A percentile compares a stretch with the other conserved stretches of the same genome.
phyloP scores from a whole-genome alignment of 805 yeast genomes.

The Sugiyamaella smithiae region DNA sequence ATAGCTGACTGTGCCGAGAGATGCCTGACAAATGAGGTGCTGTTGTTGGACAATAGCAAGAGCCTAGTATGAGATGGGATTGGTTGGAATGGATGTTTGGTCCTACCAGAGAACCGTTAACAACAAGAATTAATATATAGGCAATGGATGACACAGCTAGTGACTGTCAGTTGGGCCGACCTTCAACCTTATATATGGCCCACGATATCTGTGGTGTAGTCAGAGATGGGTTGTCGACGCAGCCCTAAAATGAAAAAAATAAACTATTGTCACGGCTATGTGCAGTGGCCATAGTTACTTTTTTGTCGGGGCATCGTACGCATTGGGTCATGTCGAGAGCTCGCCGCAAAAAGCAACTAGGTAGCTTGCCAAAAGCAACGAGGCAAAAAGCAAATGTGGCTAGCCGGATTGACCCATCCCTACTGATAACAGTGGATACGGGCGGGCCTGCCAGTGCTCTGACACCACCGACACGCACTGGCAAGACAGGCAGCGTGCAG shows the following conservation, averaged over 20 bases:
- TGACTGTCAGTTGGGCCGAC: no score
- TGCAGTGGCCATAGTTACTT: background rate
- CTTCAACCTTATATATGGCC: conserved; percentile 5
- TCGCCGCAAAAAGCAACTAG: conserved; percentile 3
- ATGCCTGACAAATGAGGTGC: no score
- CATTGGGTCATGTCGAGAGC: conserved; percentile 1
- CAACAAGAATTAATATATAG: no score
- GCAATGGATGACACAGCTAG: no score
- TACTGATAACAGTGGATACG: background rate
- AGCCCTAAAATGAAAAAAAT: conserved; percentile 5
- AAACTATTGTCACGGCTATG: conserved; percentile 4
- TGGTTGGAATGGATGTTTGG: no score
- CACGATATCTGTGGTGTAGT: background rate
- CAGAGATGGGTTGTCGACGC: conserved; percentile 5
- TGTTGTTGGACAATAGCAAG: no score
- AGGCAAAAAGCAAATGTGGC: background rate
- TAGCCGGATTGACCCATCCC: background rate
- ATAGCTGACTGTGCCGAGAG: no score
- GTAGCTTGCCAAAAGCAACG: conserved; percentile 1
- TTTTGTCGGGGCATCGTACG: background rate
- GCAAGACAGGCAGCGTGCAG: no score
- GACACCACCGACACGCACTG: no score
- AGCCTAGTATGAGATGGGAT: no score
- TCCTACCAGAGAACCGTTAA: no score
- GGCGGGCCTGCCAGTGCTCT: background rate